Percentiles rank a stretch among this genome's conserved stretches.
These are phyloP conservation scores for Neofusicoccum sp. DNA, from an alignment of 2,329 filamentous ascomycete genomes.

Conservation along the genomic window DNA sequence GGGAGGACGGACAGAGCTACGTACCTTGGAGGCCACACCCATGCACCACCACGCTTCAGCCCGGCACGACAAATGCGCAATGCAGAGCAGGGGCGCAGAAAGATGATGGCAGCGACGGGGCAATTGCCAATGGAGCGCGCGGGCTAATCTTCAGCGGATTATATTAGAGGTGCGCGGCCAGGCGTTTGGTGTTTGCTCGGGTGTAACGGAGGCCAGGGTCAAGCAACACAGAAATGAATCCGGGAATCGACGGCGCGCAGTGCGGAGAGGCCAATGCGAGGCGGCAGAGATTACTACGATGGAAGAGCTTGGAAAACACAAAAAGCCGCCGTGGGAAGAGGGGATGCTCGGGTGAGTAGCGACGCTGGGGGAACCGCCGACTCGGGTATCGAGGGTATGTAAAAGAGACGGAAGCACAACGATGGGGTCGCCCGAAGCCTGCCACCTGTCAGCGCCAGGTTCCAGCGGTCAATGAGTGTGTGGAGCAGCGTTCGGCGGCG, in stretches of 20 bases:
- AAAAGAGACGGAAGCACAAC: constrained; percentile 12
- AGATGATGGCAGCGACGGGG: not conserved
- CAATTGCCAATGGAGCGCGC: constrained; percentile 4
- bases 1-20: not conserved
- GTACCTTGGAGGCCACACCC: constrained; percentile 2
- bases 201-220: constrained; percentile 8
- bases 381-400: constrained; percentile 7
- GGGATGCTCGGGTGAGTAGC: not conserved
- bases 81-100: not conserved
- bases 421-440: not conserved
- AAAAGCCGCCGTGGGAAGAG: constrained; percentile 10
- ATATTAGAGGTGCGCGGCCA: not conserved
- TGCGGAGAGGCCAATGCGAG: not conserved
- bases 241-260: not conserved
- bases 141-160: not conserved
- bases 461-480: not conserved
- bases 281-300: not conserved
- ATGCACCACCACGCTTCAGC: not conserved
- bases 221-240: constrained; percentile 7
- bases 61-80: not conserved
- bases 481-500: not conserved
- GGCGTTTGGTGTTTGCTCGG: constrained; percentile 11
- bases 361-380: not conserved
- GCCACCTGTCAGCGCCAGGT: constrained; percentile 3
- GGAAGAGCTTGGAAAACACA: not conserved